A percentile compares a stretch with the other conserved stretches of the same genome.
These are phyloP conservation scores for Metschnikowia hibisci DNA, from an alignment of 805 yeast genomes.

Conservation along the genomic window DNA sequence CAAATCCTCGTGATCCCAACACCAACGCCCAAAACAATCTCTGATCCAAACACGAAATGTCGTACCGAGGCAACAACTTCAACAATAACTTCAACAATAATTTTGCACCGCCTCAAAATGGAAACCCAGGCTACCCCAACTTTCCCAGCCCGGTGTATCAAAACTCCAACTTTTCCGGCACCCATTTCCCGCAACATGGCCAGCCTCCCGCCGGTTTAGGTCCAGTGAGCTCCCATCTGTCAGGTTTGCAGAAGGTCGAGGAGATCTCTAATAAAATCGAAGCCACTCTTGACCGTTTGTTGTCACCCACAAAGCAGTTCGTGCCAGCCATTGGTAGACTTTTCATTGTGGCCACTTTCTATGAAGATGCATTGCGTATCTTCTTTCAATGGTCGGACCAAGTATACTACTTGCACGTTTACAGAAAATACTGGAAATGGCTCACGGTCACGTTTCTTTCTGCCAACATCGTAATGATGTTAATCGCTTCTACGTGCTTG, in stretches of 20 bases:
- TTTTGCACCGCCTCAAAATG: conserved; percentile 18
- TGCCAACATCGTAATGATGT: conserved; percentile 64
- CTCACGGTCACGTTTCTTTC: conserved; percentile 70
- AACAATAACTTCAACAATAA: conserved; percentile 37
- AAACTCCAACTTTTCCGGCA: conserved; percentile 4
- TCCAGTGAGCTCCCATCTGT: conserved; percentile 25
- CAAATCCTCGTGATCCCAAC: too few relatives aligned
- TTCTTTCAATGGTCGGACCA: conserved; percentile 88
- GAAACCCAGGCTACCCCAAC: conserved; percentile 1
- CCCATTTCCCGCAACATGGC: conserved; percentile 12
- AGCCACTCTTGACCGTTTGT: conserved; percentile 47
- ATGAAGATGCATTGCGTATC: conserved; percentile 84
- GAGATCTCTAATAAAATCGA: conserved; percentile 51
- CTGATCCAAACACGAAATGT: conserved; percentile 21
- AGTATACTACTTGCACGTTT: conserved; percentile 74
- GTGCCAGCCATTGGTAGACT: conserved; percentile 87
- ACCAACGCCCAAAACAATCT: background rate
- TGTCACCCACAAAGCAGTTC: conserved; percentile 57
- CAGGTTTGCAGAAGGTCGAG: conserved; percentile 44
- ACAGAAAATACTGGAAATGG: conserved; percentile 74
- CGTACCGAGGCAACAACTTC: conserved; percentile 38
- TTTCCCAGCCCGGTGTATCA: conserved; percentile 1
- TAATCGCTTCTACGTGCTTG: conserved; percentile 65
- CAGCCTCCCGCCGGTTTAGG: conserved; percentile 14
- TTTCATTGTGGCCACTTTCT: conserved; percentile 88